A percentile compares a stretch with the other conserved stretches of the same genome.
These are phyloP conservation scores for Claviceps sp. DNA, from an alignment of 2,329 filamentous ascomycete genomes.

Conservation along the genomic window DNA sequence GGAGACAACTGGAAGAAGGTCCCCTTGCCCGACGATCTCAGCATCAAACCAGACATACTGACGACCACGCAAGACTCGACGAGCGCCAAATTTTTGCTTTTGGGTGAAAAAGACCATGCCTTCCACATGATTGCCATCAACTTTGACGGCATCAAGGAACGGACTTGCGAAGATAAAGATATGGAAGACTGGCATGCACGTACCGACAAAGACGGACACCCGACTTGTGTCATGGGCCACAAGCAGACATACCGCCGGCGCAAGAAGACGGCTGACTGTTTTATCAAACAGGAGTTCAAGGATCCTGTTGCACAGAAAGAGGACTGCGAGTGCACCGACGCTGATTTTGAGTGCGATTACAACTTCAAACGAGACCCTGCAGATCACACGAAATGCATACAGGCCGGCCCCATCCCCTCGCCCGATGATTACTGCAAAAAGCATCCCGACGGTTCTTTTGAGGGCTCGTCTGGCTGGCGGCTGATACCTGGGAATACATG, in stretches of 20 bases:
- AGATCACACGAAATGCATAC: conserved; percentile 56
- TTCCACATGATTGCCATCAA: conserved; percentile 65
- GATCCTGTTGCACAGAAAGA: conserved; percentile 58
- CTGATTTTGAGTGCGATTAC: conserved; percentile 93
- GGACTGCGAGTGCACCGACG: conserved; percentile 66
- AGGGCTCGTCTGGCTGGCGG: conserved; percentile 80
- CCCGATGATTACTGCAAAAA: conserved; percentile 63
- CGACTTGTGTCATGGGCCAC: conserved; percentile 91
- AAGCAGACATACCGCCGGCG: conserved; percentile 76
- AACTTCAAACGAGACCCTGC: conserved; percentile 60
- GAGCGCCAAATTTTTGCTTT: conserved; percentile 76
- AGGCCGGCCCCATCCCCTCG: conserved; percentile 45
- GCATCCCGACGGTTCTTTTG: conserved; percentile 56
- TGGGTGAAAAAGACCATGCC: conserved; percentile 45
- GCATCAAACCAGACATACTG: conserved; percentile 58
- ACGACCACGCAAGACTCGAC: conserved; percentile 90
- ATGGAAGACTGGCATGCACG: conserved; percentile 85
- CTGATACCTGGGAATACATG: conserved; percentile 78
- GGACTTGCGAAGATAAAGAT: conserved; percentile 62
- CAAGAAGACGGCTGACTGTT: conserved; percentile 80
- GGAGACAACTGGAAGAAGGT: conserved; percentile 69
- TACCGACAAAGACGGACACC: conserved; percentile 63
- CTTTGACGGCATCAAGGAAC: conserved; percentile 69
- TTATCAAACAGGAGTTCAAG: conserved; percentile 74
- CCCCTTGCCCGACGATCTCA: conserved; percentile 51